Evolutionary conservation across 108 stramenopile species (phyloP).

Genomic region (Cyclotella baltica): DNA sequence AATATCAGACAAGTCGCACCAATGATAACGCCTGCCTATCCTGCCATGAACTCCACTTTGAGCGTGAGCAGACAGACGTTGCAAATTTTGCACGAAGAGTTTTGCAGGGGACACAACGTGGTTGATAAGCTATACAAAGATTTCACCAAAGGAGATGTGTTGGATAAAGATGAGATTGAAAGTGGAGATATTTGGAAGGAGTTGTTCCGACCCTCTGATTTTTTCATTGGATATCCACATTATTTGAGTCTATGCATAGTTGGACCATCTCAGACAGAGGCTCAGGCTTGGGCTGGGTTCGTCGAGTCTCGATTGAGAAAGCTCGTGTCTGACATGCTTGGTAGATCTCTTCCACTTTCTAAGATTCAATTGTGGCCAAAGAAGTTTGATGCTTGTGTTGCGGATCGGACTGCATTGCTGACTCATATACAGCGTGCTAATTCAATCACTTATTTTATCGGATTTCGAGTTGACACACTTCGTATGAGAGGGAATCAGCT

Average conservation of each 20-base stretch:
- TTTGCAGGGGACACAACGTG: constrained; percentile 78
- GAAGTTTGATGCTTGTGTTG: constrained; percentile 86
- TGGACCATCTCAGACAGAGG: constrained; percentile 88
- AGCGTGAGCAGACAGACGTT: constrained; percentile 86
- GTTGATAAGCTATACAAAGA: constrained; percentile 81
- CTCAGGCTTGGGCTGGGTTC: constrained; percentile 93
- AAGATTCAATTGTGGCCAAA: constrained; percentile 93
- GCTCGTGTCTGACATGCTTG: constrained; percentile 82
- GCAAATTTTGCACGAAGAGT: constrained; percentile 89
- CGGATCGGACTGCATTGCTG: constrained; percentile 74
- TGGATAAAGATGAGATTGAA: constrained; percentile 36
- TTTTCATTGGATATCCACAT: constrained; percentile 94
- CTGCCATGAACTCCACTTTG: constrained; percentile 97
- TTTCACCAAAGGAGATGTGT: constrained; percentile 52
- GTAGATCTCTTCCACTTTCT: constrained; percentile 76
- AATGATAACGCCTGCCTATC: constrained; percentile 99
- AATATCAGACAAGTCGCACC: constrained; percentile 88
- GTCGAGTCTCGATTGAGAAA: constrained; percentile 93
- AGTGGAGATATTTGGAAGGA: constrained; percentile 73
- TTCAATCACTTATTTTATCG: constrained; percentile 85
- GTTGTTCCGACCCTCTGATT: constrained; percentile 94
- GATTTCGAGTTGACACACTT: constrained; percentile 77
- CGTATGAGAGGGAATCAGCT: constrained; percentile 88
- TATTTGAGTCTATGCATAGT: constrained; percentile 95
- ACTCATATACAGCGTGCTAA: constrained; percentile 84